Evolutionary conservation across 2,329 filamentous ascomycete genomes (phyloP).

Genomic region (Arachnomyces sp.): DNA sequence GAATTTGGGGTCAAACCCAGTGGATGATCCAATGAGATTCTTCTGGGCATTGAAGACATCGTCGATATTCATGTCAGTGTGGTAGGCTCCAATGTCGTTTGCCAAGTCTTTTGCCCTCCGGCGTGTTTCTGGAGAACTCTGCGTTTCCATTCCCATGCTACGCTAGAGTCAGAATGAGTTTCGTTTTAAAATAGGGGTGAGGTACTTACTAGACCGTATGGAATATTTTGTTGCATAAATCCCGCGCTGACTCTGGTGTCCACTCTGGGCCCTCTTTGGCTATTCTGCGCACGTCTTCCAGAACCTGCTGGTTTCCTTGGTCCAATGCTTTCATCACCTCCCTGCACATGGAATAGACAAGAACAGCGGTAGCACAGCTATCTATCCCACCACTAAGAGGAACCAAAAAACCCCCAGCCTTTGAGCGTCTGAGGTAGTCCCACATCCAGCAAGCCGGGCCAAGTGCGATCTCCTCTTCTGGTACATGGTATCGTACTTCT

Average conservation of each 20-base stretch:
- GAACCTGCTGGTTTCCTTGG: slow-evolving; percentile 17
- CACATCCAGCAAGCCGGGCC: slow-evolving; percentile 20
- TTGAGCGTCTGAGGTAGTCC: slow-evolving; percentile 25
- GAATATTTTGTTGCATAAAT: slow-evolving; percentile 49
- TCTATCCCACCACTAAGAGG: slow-evolving; percentile 28
- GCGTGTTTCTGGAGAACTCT: slow-evolving; percentile 58
- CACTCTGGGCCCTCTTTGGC: slow-evolving; percentile 31
- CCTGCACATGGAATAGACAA: slow-evolving; percentile 28
- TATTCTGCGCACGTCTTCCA: slow-evolving; percentile 21
- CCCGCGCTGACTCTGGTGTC: slow-evolving; percentile 47
- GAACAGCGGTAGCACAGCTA: slow-evolving; percentile 21
- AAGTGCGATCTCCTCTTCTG: slow-evolving; percentile 22
- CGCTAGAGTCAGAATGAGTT: slow-evolving; percentile 28
- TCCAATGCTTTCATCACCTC: slow-evolving; percentile 21
- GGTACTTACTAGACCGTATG: slow-evolving; percentile 45
- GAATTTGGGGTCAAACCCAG: slow-evolving; percentile 52
- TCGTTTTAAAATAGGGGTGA: too few species aligned
- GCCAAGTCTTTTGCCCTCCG: slow-evolving; percentile 53
- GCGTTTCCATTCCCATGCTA: slow-evolving; percentile 57
- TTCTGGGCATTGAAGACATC: slow-evolving; percentile 40
- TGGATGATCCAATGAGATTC: slow-evolving; percentile 34
- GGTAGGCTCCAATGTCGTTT: slow-evolving; percentile 56
- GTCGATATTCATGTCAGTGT: slow-evolving; percentile 66
- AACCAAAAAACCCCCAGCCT: slow-evolving; percentile 23
- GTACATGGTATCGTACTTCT: slow-evolving; percentile 13